Conservation (phyloP, 768 basidiomycete genomes). For the Udeniomyces megalosporus region DNA sequence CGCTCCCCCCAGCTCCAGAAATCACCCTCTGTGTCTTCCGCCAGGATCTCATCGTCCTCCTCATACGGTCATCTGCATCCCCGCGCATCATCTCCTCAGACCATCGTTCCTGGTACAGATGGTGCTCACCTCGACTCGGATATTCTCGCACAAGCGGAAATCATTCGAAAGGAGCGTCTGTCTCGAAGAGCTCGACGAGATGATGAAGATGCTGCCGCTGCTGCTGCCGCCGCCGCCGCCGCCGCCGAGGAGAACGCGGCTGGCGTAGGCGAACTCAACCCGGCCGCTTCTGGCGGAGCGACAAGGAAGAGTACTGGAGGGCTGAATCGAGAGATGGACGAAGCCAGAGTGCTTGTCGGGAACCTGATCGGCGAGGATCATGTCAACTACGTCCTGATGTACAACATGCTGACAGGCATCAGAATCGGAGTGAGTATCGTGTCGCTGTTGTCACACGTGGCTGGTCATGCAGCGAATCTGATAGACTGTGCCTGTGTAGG, state of each 20-base stretch:
- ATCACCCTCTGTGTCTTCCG: not conserved
- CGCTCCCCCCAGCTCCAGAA: not conserved
- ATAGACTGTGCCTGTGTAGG: slow-evolving; percentile 38
- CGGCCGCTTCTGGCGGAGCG: slow-evolving; percentile 27
- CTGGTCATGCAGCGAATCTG: not conserved
- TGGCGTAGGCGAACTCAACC: not conserved
- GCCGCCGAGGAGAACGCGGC: not conserved
- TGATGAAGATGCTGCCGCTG: slow-evolving; percentile 33
- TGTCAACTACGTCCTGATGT: slow-evolving; percentile 98
- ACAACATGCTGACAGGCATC: slow-evolving; percentile 99
- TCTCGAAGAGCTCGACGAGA: slow-evolving; percentile 39
- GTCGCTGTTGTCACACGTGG: not conserved
- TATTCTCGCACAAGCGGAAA: slow-evolving; percentile 77
- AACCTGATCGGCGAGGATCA: slow-evolving; percentile 97
- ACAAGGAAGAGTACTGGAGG: not conserved
- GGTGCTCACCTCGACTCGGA: slow-evolving; percentile 43
- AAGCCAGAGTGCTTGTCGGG: slow-evolving; percentile 57
- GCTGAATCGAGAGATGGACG: slow-evolving; percentile 33
- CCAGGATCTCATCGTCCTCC: no score
- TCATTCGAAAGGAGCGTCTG: slow-evolving; percentile 57
- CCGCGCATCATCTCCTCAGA: not conserved
- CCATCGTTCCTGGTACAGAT: slow-evolving; percentile 21
- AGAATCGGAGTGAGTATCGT: slow-evolving; percentile 64
- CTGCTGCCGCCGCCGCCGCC: not conserved
- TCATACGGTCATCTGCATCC: not conserved